Percentiles rank a stretch among this genome's conserved stretches.
Conservation (phyloP, 2,329 filamentous ascomycete species). For the Aureobasidium musti region DNA sequence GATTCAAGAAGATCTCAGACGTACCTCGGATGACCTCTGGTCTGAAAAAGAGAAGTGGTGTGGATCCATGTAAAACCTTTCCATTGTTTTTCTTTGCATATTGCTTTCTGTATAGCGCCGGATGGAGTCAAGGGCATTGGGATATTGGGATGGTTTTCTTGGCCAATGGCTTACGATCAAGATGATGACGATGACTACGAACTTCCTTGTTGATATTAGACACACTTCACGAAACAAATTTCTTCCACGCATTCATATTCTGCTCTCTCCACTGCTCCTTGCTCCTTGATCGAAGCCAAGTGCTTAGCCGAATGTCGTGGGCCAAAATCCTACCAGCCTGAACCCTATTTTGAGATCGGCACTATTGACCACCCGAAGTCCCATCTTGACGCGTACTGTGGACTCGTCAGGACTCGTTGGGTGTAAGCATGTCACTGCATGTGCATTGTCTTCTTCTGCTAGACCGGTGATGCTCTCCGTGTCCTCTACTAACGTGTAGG, state of each 20-base stretch:
- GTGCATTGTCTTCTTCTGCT: not conserved
- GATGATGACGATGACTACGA: constrained; percentile 26
- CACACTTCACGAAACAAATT: constrained; percentile 19
- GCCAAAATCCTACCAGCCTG: not conserved
- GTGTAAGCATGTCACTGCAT: too few relatives aligned
- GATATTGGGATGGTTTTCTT: constrained; percentile 1
- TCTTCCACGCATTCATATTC: not conserved
- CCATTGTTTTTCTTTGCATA: constrained; percentile 7
- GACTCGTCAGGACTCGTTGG: too few relatives aligned
- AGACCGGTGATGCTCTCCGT: not conserved
- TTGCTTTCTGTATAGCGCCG: constrained; percentile 13
- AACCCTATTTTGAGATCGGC: constrained; percentile 3
- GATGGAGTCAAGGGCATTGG: constrained; percentile 17
- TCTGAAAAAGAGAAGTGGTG: constrained; percentile 26
- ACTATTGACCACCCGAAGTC: not conserved
- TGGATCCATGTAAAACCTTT: constrained; percentile 10
- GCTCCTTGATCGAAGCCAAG: not conserved
- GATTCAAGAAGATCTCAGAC: constrained; percentile 20
- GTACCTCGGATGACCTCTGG: constrained; percentile 19
- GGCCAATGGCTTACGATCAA: constrained; percentile 21
- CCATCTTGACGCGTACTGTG: too few relatives aligned
- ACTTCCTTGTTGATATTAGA: constrained; percentile 26
- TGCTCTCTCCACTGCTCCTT: not conserved
- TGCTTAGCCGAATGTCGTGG: not conserved
- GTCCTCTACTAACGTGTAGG: not conserved